Base-by-base conservation (phyloP, 306 rosid genomes). In the Cicer cuneatum region DNA sequence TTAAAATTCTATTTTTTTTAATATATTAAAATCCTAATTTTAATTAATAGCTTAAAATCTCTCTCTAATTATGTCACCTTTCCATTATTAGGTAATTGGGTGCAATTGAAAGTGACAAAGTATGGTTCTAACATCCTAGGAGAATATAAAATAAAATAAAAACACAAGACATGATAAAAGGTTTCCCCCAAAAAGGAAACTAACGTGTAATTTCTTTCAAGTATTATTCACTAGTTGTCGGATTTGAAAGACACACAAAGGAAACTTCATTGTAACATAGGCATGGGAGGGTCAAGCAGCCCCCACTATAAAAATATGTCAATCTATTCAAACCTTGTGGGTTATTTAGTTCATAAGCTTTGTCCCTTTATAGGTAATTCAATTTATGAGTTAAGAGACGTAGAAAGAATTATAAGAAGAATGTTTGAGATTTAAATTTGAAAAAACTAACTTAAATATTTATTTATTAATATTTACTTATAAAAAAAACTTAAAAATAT, bases 61-160 rank as follows among this genome's bases (percentile, higher is more conserved):
- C 14, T 76, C 21, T 3, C 33, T 29, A 29, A 37, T 56, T 21
- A 0, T 76, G 46, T 81, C 47, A 43, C 63, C 8, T 61, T 42
- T 45, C 7, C 35, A 4, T 2, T 29, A 41, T 21, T 12, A 8
- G 59, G 29, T 51, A 29, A 1, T 59, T 4, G 37, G 79, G 65
- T 45, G 46, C 66, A 70, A 16, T 18, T 78, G 75, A 66, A 74
- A 51, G 65, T 75, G 84, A 71, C 75, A 56, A 69, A 11, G 66
- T 40, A 41, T 70, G 72, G 66, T 41, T 48, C 54, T 33, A 11
- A 71, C 65, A 24, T 75, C 12, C 21, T 70, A 24, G 10, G 60
- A 47, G 56, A 62, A 43, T 42, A 76, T 42, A 76, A 56, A 76
- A 69, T 41, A 6, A 65, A 56, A 46, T 1, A 10, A 19, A 41